phyloP scores from a whole-genome alignment of 2,329 filamentous ascomycete species.

The Metarhizium guizhouense region DNA sequence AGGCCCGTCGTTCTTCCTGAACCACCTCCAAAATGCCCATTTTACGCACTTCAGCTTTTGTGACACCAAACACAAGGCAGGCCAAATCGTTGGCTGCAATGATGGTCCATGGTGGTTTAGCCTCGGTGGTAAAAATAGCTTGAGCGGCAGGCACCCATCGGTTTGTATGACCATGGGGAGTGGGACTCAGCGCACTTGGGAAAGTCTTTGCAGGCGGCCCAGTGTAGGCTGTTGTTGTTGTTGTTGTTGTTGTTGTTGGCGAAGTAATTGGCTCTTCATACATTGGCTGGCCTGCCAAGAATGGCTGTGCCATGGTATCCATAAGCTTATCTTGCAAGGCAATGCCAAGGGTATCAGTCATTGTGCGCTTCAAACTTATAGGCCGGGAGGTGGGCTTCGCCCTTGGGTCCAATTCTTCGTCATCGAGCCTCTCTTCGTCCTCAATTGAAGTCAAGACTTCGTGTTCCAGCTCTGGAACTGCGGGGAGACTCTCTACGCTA shows the following conservation, averaged over 20 bases:
- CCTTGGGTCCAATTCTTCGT: constrained; percentile 33
- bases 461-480: constrained; percentile 12
- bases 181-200: constrained; percentile 41
- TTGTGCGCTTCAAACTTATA: constrained; percentile 70
- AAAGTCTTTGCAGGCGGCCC: constrained; percentile 31
- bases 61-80: constrained; percentile 97
- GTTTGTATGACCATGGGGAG: constrained; percentile 79
- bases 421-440: constrained; percentile 47
- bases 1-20: constrained; percentile 76
- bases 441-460: constrained; percentile 43
- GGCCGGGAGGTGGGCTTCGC: constrained; percentile 51
- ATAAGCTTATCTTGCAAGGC: constrained; percentile 74
- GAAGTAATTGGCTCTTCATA: constrained; percentile 32
- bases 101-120: constrained; percentile 87
- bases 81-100: constrained; percentile 93
- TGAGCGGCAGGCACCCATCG: constrained; percentile 87
- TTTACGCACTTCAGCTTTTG: constrained; percentile 87
- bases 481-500: constrained; percentile 9
- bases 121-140: constrained; percentile 95
- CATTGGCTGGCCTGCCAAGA: constrained; percentile 38
- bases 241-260: constrained; percentile 21
- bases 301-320: constrained; percentile 79
- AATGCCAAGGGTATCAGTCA: constrained; percentile 71
- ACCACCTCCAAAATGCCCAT: constrained; percentile 94
- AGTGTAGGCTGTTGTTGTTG: constrained; percentile 21